phyloP scores from a whole-genome alignment of 768 basidiomycete genomes.

The Phlebiopsis gigantea region DNA sequence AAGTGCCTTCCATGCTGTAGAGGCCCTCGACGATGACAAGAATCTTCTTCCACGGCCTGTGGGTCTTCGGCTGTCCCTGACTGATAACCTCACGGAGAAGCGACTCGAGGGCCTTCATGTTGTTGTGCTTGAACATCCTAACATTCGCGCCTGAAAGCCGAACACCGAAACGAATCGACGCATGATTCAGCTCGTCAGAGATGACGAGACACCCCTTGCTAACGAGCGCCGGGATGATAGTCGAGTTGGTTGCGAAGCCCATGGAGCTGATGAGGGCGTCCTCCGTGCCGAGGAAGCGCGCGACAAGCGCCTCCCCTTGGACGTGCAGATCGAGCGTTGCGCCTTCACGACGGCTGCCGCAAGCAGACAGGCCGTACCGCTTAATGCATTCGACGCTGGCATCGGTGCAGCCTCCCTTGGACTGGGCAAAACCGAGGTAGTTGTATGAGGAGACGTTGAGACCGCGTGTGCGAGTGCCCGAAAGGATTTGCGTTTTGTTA shows the following conservation, averaged over 20 bases:
- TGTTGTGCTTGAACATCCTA: conserved; percentile 95
- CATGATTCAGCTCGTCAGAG: conserved; percentile 96
- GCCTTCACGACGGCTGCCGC: conserved; percentile 75
- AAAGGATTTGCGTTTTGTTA: conserved; percentile 70
- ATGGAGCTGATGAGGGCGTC: conserved; percentile 88
- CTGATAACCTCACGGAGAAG: conserved; percentile 87
- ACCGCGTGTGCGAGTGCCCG: conserved; percentile 78
- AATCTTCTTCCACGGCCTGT: conserved; percentile 99
- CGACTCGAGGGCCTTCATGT: conserved; percentile 77
- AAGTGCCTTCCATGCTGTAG: conserved; percentile 98
- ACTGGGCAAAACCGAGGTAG: conserved; percentile 97
- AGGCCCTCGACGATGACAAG: conserved; percentile 91
- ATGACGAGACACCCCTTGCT: conserved; percentile 91
- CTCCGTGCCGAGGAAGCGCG: conserved; percentile 86
- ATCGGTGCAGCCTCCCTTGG: conserved; percentile 89
- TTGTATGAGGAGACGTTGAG: conserved; percentile 99
- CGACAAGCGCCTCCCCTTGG: conserved; percentile 79
- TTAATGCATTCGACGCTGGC: conserved; percentile 81
- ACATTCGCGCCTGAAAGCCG: conserved; percentile 85
- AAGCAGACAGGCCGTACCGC: conserved; percentile 75
- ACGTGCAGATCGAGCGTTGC: conserved; percentile 85
- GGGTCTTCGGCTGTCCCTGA: conserved; percentile 96
- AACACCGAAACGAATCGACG: conserved; percentile 90
- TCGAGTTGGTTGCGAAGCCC: conserved; percentile 97
- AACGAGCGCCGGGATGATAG: conserved; percentile 87